Conservation (phyloP, 2,329 filamentous ascomycete species). For the Trichothecium roseum region DNA sequence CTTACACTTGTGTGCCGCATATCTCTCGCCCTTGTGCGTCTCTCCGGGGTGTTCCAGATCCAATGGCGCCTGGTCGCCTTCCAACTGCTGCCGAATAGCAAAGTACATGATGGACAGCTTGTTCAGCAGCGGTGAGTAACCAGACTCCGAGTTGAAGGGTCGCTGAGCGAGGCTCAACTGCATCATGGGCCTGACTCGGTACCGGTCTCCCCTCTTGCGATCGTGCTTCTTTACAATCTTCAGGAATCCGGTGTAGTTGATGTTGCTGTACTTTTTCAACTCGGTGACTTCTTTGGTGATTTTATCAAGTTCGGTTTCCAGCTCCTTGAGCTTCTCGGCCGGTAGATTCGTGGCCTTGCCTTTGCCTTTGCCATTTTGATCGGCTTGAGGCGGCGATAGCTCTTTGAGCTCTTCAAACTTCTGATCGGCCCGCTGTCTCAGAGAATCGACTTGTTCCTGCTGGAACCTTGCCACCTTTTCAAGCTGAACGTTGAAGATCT, state of each 20-base stretch:
- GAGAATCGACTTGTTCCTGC: slow-evolving; percentile 55
- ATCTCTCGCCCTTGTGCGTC: slow-evolving; percentile 57
- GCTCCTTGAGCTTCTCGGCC: slow-evolving; percentile 51
- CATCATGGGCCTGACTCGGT: slow-evolving; percentile 84
- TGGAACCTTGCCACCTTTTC: slow-evolving; percentile 94
- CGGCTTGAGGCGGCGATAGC: slow-evolving; percentile 51
- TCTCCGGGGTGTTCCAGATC: slow-evolving; percentile 43
- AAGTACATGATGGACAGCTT: slow-evolving; percentile 93
- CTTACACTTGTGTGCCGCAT: slow-evolving; percentile 80
- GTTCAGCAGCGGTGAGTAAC: slow-evolving; percentile 82
- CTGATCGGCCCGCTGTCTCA: slow-evolving; percentile 43
- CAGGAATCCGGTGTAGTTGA: slow-evolving; percentile 96
- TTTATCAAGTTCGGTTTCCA: slow-evolving; percentile 69
- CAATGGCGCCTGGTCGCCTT: slow-evolving; percentile 34
- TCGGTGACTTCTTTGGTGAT: slow-evolving; percentile 89
- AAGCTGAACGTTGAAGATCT: slow-evolving; percentile 87
- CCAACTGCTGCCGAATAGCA: slow-evolving; percentile 76
- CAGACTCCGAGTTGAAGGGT: slow-evolving; percentile 85
- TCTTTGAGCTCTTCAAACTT: slow-evolving; percentile 67
- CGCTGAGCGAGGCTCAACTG: slow-evolving; percentile 80
- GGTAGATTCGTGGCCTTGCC: slow-evolving; percentile 31
- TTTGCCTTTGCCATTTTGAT: slow-evolving; percentile 16
- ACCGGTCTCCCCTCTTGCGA: slow-evolving; percentile 75
- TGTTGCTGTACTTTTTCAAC: slow-evolving; percentile 86
- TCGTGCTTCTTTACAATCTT: slow-evolving; percentile 99